These are phyloP conservation scores for Trichomonascaceae sp. DNA, from an alignment of 1,139 yeast species.

Conservation along the genomic window DNA sequence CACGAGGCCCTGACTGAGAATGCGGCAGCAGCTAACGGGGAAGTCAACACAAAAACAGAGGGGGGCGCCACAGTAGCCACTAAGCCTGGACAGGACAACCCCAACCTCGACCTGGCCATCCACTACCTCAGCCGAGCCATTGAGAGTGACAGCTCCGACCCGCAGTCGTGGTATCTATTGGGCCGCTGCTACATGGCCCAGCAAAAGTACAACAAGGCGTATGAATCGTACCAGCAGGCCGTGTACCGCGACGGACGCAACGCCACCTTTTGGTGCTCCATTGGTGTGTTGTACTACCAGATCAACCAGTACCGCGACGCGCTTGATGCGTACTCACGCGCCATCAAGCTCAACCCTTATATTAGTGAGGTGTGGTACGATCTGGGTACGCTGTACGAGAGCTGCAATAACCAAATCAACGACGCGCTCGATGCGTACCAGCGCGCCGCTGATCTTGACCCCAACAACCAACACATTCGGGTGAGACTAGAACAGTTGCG, in stretches of 20 bases:
- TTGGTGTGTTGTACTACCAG: constrained; percentile 92
- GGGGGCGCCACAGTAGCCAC: neutral
- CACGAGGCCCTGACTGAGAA: neutral
- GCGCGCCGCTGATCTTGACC: constrained; percentile 91
- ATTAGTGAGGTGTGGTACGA: constrained; percentile 98
- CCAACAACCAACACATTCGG: constrained; percentile 86
- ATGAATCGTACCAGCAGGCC: constrained; percentile 97
- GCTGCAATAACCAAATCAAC: constrained; percentile 87
- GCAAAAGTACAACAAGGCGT: constrained; percentile 89
- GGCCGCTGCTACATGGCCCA: constrained; percentile 96
- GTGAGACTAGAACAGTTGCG: constrained; percentile 77
- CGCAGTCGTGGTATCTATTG: constrained; percentile 92
- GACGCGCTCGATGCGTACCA: constrained; percentile 96
- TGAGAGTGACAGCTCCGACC: constrained; percentile 82
- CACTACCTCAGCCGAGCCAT: constrained; percentile 72
- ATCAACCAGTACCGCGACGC: constrained; percentile 95
- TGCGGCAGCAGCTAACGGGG: neutral
- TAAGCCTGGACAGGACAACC: neutral
- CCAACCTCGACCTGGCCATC: constrained; percentile 69
- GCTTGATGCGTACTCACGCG: constrained; percentile 91
- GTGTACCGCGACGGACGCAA: constrained; percentile 92
- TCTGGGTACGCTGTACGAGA: constrained; percentile 89
- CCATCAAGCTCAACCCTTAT: constrained; percentile 88
- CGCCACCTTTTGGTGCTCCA: constrained; percentile 98
- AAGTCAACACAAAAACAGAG: too few relatives aligned